Percentiles rank a stretch among this genome's conserved stretches.
Conservation (phyloP, 2,329 filamentous ascomycete genomes). For the Fusarium siculi region DNA sequence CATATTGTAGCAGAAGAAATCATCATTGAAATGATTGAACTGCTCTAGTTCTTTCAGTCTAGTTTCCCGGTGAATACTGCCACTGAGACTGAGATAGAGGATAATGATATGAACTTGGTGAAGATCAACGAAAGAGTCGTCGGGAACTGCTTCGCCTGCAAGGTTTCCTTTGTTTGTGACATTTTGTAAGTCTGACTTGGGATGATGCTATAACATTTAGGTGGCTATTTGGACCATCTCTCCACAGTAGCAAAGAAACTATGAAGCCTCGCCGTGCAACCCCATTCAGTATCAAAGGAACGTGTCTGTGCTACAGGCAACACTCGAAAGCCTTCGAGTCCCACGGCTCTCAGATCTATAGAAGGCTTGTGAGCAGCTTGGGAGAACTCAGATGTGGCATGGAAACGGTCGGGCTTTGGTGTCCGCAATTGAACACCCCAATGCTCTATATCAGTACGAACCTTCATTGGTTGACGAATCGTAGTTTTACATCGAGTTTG, state of each 20-base stretch:
- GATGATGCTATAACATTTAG: background rate
- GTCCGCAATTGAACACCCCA: background rate
- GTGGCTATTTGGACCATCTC: background rate
- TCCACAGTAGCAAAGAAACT: background rate
- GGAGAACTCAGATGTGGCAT: constrained; percentile 3
- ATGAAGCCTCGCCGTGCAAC: background rate
- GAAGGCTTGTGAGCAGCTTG: background rate
- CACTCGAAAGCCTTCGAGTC: background rate
- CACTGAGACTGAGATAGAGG: background rate
- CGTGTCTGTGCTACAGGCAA: constrained; percentile 6
- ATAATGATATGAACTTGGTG: background rate
- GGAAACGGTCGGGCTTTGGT: background rate
- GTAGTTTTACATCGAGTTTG: background rate
- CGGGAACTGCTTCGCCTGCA: background rate
- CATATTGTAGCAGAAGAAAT: background rate
- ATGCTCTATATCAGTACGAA: background rate
- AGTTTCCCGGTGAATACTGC: background rate
- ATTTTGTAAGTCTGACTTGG: background rate
- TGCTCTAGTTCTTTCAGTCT: background rate
- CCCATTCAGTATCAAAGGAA: background rate
- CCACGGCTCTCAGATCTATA: constrained; percentile 1
- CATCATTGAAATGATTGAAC: background rate
- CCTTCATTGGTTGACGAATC: background rate
- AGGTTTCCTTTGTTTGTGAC: background rate
- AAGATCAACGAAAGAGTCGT: background rate